Base-by-base conservation (phyloP, 2,329 filamentous ascomycete species). In the Calonectria pseudoreteaudii region DNA sequence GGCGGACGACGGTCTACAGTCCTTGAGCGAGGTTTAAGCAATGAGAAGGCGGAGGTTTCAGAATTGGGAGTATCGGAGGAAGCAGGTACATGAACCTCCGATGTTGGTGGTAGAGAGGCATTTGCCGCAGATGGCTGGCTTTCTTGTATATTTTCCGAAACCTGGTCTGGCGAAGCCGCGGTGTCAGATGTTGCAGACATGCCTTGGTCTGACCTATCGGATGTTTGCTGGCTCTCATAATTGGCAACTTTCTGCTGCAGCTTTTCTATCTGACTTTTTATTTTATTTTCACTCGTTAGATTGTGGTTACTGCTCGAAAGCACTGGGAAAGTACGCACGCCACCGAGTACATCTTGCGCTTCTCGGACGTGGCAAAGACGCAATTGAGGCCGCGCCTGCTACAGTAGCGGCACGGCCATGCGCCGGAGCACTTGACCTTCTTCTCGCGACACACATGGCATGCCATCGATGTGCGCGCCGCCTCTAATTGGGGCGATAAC, bases 371-470 rank as follows among this genome's bases (percentile, higher is more conserved):
- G 7, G 74, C 66, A 26, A 75, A 75, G n/a, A 75, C 68, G n/a
- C 74, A 75, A 16, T 60, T 34, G 14, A 74, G 50, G 6, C 68
- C 67, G 2, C 73, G 71, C 49, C 70, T 75, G 52, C 68, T 73
- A 20, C 73, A 75, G n/a, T 75, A 75, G 7, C 72, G 68, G 23
- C 73, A 75, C 4, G 73, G 73, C 52, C 73, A 73, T n/a, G 71
- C 66, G 64, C 73, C 71, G 3, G 73, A 75, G 62, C 71, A 75
- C 68, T 75, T 75, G 64, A 75, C 68, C 69, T 66, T 66, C 28
- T 66, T 70, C 30, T 64, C 67, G 18, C 67, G 67, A 44, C 72
- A 74, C 36, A 74, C 47, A 65, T 74, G 68, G 5, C 68, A 74
- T 5, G 72, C 72, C 0, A 64, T 74, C 2, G 72, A 68, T 28